Base-by-base conservation (phyloP, 495 filamentous ascomycete genomes). In the Lentithecium fluviatile region DNA sequence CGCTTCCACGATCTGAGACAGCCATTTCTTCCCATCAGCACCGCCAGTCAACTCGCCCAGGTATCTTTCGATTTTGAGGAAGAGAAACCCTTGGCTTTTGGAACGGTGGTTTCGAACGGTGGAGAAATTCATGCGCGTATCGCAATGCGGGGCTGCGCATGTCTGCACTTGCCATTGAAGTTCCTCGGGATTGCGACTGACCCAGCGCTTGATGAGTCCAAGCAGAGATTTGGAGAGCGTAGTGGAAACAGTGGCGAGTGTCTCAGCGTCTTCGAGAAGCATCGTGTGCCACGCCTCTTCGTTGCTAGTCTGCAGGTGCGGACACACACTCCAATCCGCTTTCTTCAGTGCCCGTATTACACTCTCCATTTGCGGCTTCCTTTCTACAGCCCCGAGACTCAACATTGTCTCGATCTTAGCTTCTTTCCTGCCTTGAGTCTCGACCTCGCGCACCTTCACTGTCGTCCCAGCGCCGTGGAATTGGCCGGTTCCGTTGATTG, bases 1-100 rank as follows among this genome's bases (percentile, higher is more conserved):
- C 12, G 52, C 52, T 24, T 23, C 52, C 52, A 38, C 36, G 43
- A 54, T 54, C n/a, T 54, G 52, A 17, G 17, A 1, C 19, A 43
- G 21, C 52, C 52, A 54, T 43, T 24, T 54, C 52, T 19, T 24
- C 17, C 43, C 52, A 54, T 54, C 52, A 24, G 52, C 52, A 15
- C 37, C n/a, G 23, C 43, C 36, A 32, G 26, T 43, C 19, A 23
- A 3, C n/a, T 32, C 29, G 10, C 52, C 52, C 52, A 54, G 23
- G 43, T 40, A 54, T 21, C 52, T 42, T 21, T 54, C 52, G 11
- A 54, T 54, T 25, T 21, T 42, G 20, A 54, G 2, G 13, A 54
- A 13, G 19, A 54, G 23, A 12, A 54, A 43, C 34, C 26, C 52
- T 2, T 26, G 23, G 4, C 19, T n/a, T 36, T 23, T 43, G 11